Percentiles rank a stretch among this genome's conserved stretches.
Conservation (phyloP, 2,329 filamentous ascomycete genomes). For the Rasamsonia emersonii region DNA sequence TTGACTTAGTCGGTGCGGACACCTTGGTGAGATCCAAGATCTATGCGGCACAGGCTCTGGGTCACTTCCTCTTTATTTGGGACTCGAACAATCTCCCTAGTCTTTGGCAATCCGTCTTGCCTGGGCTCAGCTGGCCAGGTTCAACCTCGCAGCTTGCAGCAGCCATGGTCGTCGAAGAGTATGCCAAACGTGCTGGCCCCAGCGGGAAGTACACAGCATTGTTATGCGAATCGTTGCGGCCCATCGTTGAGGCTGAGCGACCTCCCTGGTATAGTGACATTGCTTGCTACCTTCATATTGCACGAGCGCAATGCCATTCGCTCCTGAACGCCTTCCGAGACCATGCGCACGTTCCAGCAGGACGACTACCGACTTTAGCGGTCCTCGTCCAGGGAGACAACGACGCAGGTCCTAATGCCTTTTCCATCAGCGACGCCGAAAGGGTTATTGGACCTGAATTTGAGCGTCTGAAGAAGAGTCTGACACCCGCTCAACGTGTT, state of each 20-base stretch:
- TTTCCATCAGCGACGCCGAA: constrained; percentile 79
- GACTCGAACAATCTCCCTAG: constrained; percentile 46
- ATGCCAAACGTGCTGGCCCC: constrained; percentile 50
- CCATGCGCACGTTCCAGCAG: constrained; percentile 68
- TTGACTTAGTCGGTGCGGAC: constrained; percentile 87
- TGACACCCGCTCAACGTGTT: constrained; percentile 79
- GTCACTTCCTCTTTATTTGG: constrained; percentile 69
- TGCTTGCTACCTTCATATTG: constrained; percentile 79
- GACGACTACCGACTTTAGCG: constrained; percentile 69
- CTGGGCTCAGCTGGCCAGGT: constrained; percentile 61
- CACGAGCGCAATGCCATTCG: constrained; percentile 83
- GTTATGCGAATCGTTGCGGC: constrained; percentile 54
- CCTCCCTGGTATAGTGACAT: constrained; percentile 82
- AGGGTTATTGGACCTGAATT: constrained; percentile 80
- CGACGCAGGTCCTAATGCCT: constrained; percentile 84
- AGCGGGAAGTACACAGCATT: constrained; percentile 22
- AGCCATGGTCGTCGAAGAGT: constrained; percentile 81
- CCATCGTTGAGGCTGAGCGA: constrained; percentile 71
- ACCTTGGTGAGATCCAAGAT: constrained; percentile 81
- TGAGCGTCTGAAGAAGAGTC: constrained; percentile 76
- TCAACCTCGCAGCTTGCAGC: constrained; percentile 81
- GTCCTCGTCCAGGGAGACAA: constrained; percentile 90
- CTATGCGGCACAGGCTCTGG: constrained; percentile 78
- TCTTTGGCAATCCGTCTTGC: constrained; percentile 58
- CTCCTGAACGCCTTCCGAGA: constrained; percentile 87